Conservation (phyloP, 1,139 yeast genomes). For the Scheffersomyces titani region DNA sequence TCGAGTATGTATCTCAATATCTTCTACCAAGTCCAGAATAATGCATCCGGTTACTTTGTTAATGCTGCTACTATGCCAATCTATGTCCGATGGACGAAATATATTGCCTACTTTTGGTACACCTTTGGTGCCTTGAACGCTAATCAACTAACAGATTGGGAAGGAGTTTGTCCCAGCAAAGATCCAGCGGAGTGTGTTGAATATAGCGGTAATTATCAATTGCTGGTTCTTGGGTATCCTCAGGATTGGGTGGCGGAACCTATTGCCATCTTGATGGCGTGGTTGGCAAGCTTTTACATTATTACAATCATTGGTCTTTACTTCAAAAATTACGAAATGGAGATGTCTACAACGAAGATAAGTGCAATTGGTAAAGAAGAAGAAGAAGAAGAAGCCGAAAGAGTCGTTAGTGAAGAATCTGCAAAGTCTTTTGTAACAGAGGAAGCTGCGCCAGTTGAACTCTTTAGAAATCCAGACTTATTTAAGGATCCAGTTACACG, state of each 20-base stretch:
- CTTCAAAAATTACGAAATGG: conserved; percentile 19
- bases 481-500: not conserved
- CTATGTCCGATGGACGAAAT: conserved; percentile 27
- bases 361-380: conserved; percentile 21
- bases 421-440: conserved; percentile 1
- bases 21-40: conserved; percentile 25
- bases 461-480: not conserved
- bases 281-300: conserved; percentile 19
- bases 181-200: conserved; percentile 14
- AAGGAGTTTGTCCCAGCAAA: conserved; percentile 18
- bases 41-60: conserved; percentile 27
- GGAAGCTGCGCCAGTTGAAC: not conserved
- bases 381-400: conserved; percentile 12
- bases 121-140: conserved; percentile 23
- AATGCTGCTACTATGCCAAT: conserved; percentile 27
- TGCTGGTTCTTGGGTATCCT: conserved; percentile 20
- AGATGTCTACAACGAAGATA: conserved; percentile 18
- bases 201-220: conserved; percentile 22
- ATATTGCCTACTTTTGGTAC: conserved; percentile 27
- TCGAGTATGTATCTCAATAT: conserved; percentile 19
- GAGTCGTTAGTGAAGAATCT: not conserved
- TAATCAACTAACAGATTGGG: conserved; percentile 23
- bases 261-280: conserved; percentile 18
- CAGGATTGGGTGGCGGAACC: conserved; percentile 21
- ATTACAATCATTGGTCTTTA: conserved; percentile 14